Base-by-base conservation (phyloP, 1,284 basidiomycete species). In the Cryptococcus floricola region DNA sequence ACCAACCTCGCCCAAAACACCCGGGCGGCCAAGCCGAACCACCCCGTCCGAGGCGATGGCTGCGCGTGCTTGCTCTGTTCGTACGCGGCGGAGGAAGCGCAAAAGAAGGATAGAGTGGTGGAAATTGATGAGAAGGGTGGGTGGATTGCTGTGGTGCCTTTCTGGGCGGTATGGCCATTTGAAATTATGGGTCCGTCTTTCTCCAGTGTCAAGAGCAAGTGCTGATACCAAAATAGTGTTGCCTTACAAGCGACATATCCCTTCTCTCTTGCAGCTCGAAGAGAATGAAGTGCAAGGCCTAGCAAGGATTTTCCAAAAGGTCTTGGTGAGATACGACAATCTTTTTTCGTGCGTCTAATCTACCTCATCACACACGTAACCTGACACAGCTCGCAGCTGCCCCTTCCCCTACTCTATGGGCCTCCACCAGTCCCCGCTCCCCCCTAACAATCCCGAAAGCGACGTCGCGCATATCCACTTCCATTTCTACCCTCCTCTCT, bases 341-440 rank as follows among this genome's bases (percentile, higher is more conserved):
- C 78, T 94, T 28, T 90, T 91, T 76, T 80, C 78, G 12, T 89
- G 45, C 62, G 67, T 60, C 2, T 9, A 12, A 39, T 25, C 42
- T 18, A 19, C 23, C 5, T 39, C 31, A 23, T 23, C 23, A 23
- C 2, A 23, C 19, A 25, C 38, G 39, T 31, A 6, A 18, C 13
- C 31, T n/a, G 14, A 14, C 18, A 14, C 38, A 34, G 16, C 73
- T 18, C 75, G 73, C 65, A 72, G 78, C 52, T 80, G 88, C 70
- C 89, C 90, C 0, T 97, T 97, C 77, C 88, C 93, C 0, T 97
- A 97, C 73, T 93, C 89, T n/a, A 95, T 97, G 91, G 93, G 92
- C 42, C 82, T 97, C 46, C 91, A 89, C 75, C 94, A 46, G 19
- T 46, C 44, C 23, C 44, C 44, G 12, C 27, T 28, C 7, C 44